Conservation (phyloP, 148 eudicot genomes). For the Pouteria glomerata region DNA sequence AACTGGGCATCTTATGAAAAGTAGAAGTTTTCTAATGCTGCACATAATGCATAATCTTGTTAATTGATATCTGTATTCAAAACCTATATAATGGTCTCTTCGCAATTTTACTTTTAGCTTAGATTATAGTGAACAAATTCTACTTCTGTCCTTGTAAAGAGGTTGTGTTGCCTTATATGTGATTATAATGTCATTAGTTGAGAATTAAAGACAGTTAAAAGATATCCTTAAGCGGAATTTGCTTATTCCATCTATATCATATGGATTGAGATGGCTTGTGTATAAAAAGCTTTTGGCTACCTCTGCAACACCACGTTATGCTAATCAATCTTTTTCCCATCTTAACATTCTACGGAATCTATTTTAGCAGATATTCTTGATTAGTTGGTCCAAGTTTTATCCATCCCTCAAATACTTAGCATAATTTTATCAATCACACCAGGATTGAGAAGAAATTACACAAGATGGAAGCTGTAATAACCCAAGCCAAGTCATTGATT, state of each 20-base stretch:
- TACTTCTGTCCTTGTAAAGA: too few relatives aligned
- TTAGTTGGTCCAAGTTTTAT: background rate
- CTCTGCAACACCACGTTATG: background rate
- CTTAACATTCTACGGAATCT: background rate
- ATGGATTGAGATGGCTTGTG: background rate
- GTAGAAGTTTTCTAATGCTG: background rate
- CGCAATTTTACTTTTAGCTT: background rate
- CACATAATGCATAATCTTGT: background rate
- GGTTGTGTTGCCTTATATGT: too few relatives aligned
- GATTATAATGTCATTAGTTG: too few relatives aligned
- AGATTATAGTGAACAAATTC: too few relatives aligned
- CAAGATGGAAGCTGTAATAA: conserved; percentile 70
- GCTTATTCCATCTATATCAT: background rate
- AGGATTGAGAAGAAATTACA: conserved; percentile 62
- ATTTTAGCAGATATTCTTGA: background rate
- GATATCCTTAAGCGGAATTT: too few relatives aligned
- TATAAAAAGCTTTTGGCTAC: background rate
- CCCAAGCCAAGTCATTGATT: conserved; percentile 59
- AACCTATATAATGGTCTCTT: background rate
- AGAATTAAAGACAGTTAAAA: too few relatives aligned
- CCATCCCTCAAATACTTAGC: conserved; percentile 3
- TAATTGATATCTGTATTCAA: background rate
- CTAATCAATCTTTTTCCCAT: background rate
- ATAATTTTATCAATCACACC: conserved; percentile 16
- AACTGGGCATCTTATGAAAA: background rate